Conservation (phyloP, 441 rosid genomes). For the Jatropha multifida region DNA sequence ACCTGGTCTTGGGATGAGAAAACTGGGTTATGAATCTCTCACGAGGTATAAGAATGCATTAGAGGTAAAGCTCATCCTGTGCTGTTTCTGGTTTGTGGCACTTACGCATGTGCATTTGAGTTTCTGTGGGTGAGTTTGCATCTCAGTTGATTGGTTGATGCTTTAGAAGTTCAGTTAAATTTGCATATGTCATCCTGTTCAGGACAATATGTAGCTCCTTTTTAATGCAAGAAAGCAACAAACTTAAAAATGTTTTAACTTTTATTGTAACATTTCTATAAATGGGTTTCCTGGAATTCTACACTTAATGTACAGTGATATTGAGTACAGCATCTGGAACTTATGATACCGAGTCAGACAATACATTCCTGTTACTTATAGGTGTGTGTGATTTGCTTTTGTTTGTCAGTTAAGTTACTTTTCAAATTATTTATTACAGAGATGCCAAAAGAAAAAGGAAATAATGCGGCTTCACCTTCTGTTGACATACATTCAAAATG, state of each 20-base stretch:
- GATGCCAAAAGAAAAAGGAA: slow-evolving; percentile 63
- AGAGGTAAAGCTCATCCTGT: slow-evolving; percentile 58
- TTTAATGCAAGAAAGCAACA: neutral
- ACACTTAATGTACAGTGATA: neutral
- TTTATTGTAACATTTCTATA: neutral
- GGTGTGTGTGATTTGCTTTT: slow-evolving; percentile 7
- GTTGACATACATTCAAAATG: slow-evolving; percentile 78
- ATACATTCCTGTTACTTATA: slow-evolving; percentile 12
- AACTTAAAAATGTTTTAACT: neutral
- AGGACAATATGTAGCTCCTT: neutral
- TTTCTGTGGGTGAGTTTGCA: neutral
- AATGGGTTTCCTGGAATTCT: neutral
- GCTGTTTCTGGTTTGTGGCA: slow-evolving; percentile 2
- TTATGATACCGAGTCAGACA: neutral
- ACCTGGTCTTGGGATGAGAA: slow-evolving; percentile 77
- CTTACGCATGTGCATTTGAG: neutral
- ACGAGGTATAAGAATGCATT: slow-evolving; percentile 56
- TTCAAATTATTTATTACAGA: slow-evolving; percentile 41
- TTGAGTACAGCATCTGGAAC: slow-evolving; percentile 1
- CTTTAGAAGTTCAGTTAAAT: neutral
- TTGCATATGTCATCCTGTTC: neutral
- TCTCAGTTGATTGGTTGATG: neutral
- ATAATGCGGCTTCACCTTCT: slow-evolving; percentile 63
- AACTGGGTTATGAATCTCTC: slow-evolving; percentile 77
- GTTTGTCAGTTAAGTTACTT: slow-evolving; percentile 9